Percentiles rank a stretch among this genome's conserved stretches.
These are phyloP conservation scores for Rhododendron williamsianum DNA, from an alignment of 148 eudicot species.

Conservation along the genomic window DNA sequence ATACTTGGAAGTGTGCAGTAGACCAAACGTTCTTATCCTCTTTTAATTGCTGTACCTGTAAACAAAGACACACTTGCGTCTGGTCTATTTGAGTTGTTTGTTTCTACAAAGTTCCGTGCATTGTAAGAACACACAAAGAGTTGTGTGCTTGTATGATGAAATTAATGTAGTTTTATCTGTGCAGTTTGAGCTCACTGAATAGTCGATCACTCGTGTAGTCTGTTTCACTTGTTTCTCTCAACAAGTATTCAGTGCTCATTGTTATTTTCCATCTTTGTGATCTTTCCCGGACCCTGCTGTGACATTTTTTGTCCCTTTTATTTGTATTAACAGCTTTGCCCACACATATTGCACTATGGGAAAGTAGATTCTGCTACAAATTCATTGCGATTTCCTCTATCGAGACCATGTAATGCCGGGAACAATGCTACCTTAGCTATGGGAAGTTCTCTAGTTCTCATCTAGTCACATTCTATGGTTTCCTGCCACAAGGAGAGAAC, in stretches of 20 bases:
- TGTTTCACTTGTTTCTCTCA: background rate
- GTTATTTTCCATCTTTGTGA: background rate
- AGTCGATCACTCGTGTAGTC: background rate
- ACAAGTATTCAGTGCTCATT: background rate
- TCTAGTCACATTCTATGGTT: conserved; percentile 85
- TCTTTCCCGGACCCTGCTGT: background rate
- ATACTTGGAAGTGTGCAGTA: background rate
- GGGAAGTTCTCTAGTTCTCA: conserved; percentile 87
- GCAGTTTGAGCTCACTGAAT: background rate
- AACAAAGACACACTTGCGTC: background rate
- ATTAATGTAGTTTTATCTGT: background rate
- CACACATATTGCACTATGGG: conserved; percentile 85
- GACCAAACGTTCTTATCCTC: background rate
- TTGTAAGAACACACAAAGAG: background rate
- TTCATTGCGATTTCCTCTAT: conserved; percentile 63
- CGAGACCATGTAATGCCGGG: conserved; percentile 81
- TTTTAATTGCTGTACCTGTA: background rate
- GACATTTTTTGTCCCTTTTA: background rate
- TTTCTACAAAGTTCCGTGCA: background rate
- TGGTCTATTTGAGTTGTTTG: background rate
- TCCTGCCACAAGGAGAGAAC: conserved; percentile 59
- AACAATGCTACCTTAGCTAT: conserved; percentile 82
- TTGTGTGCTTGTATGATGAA: background rate
- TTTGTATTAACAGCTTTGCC: conserved; percentile 48
- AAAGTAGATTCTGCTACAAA: conserved; percentile 59